Evolutionary conservation across 2,329 filamentous ascomycete species (phyloP).

Genomic region (Verticillium tricorpus): DNA sequence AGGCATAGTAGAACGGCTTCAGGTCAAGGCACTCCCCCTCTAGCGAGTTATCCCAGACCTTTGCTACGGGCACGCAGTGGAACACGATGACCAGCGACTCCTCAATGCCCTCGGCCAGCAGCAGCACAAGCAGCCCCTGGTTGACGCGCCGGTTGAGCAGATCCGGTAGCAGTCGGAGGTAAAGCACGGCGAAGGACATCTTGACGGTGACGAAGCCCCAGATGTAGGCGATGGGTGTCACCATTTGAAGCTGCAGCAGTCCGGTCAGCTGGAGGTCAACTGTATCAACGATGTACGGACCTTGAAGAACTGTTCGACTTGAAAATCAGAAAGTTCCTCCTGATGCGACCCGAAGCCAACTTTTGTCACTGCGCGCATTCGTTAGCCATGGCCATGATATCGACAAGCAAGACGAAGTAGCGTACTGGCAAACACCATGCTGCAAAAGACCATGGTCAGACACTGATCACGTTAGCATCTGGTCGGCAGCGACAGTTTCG

Average conservation of each 20-base stretch:
- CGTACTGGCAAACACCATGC: constrained; percentile 10
- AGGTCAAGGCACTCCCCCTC: constrained; percentile 22
- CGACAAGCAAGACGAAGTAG: not conserved
- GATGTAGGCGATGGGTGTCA: constrained; percentile 12
- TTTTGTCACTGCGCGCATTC: constrained; percentile 5
- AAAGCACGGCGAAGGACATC: constrained; percentile 12
- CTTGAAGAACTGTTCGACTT: constrained; percentile 9
- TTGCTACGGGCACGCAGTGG: constrained; percentile 12
- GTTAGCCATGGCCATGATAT: not conserved
- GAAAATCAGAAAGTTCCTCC: constrained; percentile 5
- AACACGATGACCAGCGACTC: constrained; percentile 12
- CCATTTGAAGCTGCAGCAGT: constrained; percentile 8
- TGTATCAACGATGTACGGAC: not conserved
- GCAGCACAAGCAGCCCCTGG: constrained; percentile 9
- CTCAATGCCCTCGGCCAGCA: constrained; percentile 11
- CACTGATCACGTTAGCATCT: constrained; percentile 3
- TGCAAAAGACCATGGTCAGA: constrained; percentile 12
- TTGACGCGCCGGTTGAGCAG: constrained; percentile 9
- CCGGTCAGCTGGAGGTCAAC: not conserved
- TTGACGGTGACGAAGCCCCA: constrained; percentile 14
- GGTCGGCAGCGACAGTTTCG: too few relatives aligned
- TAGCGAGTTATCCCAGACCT: constrained; percentile 10
- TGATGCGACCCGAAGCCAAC: constrained; percentile 12
- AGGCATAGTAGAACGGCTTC: constrained; percentile 14
- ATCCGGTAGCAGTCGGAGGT: constrained; percentile 12